A percentile compares a stretch with the other conserved stretches of the same genome.
Conservation (phyloP, 257 asterid genomes). For the Nicotiana obtusifolia region DNA sequence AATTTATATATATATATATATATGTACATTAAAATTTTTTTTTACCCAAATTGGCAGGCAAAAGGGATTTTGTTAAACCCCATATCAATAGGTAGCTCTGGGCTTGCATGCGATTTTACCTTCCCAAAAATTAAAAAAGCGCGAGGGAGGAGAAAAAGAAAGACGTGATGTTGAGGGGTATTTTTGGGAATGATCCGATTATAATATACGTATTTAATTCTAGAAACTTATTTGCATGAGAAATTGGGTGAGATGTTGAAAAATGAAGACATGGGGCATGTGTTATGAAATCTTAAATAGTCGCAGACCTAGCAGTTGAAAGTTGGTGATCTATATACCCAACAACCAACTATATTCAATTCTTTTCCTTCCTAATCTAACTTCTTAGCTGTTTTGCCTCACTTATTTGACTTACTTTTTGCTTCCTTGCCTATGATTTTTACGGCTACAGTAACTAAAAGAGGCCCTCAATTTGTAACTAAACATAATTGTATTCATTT, state of each 20-base stretch:
- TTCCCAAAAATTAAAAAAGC: background rate
- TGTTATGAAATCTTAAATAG: constrained; percentile 22
- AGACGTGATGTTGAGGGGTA: background rate
- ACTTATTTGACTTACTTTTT: background rate
- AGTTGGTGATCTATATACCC: constrained; percentile 56
- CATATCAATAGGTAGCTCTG: too few species aligned
- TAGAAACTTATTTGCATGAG: constrained; percentile 42
- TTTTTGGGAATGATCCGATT: constrained; percentile 4
- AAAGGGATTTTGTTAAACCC: background rate
- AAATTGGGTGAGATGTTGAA: constrained; percentile 38
- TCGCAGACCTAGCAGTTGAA: constrained; percentile 51
- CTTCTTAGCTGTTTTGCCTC: constrained; percentile 12
- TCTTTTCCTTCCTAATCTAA: constrained; percentile 19
- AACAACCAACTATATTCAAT: constrained; percentile 53
- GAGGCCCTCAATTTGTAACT: background rate
- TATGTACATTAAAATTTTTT: too few species aligned
- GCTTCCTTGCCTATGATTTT: background rate
- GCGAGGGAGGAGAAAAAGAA: background rate
- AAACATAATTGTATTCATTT: constrained; percentile 17
- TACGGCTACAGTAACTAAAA: background rate
- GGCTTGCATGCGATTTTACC: too few species aligned
- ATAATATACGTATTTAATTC: constrained; percentile 13
- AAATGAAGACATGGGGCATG: constrained; percentile 13
- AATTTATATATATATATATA: background rate
- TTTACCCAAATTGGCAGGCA: background rate